Conservation (phyloP, 2,329 filamentous ascomycete species). For the Aspergillus pseudoterreus region DNA sequence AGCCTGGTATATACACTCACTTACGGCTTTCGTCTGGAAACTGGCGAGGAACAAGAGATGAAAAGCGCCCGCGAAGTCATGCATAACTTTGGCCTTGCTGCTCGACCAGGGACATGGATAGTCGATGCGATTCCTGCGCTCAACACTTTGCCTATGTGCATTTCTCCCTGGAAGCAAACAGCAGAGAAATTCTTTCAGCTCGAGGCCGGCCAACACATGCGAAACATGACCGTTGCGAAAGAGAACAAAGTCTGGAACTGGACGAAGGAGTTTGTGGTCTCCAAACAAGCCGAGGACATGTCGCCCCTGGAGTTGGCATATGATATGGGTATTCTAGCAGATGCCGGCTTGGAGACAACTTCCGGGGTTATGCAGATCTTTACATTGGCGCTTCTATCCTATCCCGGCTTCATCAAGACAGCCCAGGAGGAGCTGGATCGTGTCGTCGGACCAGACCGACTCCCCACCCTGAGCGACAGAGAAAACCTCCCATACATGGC, state of each 20-base stretch:
- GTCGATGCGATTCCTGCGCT: constrained; percentile 44
- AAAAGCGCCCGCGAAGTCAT: constrained; percentile 45
- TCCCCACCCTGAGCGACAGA: constrained; percentile 27
- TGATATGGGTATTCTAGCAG: constrained; percentile 43
- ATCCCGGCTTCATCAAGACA: constrained; percentile 38
- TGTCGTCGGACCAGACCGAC: constrained; percentile 28
- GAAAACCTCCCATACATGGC: constrained; percentile 23
- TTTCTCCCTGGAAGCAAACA: constrained; percentile 37
- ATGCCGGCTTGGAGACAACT: constrained; percentile 50
- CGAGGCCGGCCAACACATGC: constrained; percentile 17
- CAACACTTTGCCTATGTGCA: constrained; percentile 35
- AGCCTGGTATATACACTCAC: constrained; percentile 50
- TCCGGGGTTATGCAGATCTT: constrained; percentile 44
- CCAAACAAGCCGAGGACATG: constrained; percentile 41
- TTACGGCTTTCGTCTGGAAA: constrained; percentile 47
- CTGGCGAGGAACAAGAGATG: constrained; percentile 41
- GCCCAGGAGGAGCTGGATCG: constrained; percentile 38
- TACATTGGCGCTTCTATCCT: constrained; percentile 45
- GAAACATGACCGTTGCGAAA: constrained; percentile 14
- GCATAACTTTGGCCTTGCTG: constrained; percentile 46
- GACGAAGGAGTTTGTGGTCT: constrained; percentile 17
- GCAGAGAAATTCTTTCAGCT: constrained; percentile 16
- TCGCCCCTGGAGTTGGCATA: constrained; percentile 43
- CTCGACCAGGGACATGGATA: constrained; percentile 42
- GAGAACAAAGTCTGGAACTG: constrained; percentile 22